These are phyloP conservation scores for Populus ilicifolia DNA, from an alignment of 345 rosid species.

Conservation along the genomic window DNA sequence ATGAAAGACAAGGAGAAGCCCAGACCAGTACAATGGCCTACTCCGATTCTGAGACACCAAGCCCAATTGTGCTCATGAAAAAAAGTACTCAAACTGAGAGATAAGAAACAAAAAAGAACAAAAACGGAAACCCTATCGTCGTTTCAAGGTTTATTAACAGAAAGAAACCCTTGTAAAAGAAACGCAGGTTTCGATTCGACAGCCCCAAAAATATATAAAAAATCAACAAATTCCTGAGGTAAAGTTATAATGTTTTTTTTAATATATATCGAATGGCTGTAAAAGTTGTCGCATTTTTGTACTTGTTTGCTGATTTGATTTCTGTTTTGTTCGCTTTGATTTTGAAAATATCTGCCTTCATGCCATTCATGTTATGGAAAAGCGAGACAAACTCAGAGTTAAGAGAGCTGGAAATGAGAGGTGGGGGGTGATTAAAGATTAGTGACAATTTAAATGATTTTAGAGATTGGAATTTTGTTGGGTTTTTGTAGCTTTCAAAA, in stretches of 20 bases:
- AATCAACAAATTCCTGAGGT: not conserved
- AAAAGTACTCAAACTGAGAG: not conserved
- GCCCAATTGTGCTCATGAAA: not conserved
- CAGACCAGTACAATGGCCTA: not conserved
- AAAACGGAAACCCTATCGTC: not conserved
- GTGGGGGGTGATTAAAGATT: not conserved
- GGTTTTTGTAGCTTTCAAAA: not conserved
- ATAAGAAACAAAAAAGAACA: not conserved
- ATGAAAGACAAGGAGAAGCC: too few relatives aligned
- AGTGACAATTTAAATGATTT: not conserved
- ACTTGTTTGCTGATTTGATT: not conserved
- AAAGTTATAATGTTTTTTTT: not conserved
- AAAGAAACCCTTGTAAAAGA: not conserved
- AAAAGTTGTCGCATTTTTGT: not conserved
- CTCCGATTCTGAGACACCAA: not conserved
- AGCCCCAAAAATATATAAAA: not conserved
- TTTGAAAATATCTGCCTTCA: not conserved
- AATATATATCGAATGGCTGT: not conserved
- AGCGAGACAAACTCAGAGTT: not conserved
- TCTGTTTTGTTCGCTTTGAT: not conserved
- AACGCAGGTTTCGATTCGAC: constrained; percentile 27
- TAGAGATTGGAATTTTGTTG: not conserved
- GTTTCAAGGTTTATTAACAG: not conserved
- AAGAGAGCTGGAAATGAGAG: not conserved
- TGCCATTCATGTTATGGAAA: not conserved